phyloP scores from a whole-genome alignment of 495 filamentous ascomycete species.

The Neurospora hispaniola region DNA sequence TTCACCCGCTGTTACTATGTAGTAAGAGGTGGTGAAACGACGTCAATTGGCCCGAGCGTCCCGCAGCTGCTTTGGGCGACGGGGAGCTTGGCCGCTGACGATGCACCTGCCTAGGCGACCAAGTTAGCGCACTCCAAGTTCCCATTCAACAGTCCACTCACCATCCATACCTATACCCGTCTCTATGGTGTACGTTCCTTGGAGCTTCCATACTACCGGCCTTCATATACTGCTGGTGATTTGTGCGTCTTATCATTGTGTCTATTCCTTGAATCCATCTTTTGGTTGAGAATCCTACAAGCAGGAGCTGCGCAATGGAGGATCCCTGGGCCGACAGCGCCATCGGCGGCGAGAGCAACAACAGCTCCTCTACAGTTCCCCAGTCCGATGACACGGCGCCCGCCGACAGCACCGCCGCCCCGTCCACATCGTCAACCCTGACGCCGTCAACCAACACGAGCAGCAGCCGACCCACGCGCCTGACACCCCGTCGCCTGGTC shows the following conservation, averaged over 20 bases:
- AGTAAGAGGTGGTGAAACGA: background rate
- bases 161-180: background rate
- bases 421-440: conserved; percentile 11
- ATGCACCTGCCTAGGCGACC: background rate
- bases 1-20: background rate
- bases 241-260: background rate
- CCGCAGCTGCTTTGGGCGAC: background rate
- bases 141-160: background rate
- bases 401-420: background rate
- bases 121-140: background rate
- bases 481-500: conserved; percentile 60
- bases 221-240: background rate
- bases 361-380: background rate
- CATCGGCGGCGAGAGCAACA: conserved; percentile 6
- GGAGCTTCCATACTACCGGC: background rate
- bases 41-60: background rate
- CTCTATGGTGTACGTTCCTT: background rate
- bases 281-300: background rate
- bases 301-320: conserved; percentile 17
- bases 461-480: conserved; percentile 19
- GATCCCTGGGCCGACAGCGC: conserved; percentile 29
- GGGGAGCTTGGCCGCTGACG: background rate
- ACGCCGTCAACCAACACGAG: conserved; percentile 34
- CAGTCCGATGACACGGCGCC: conserved; percentile 1
- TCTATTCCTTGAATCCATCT: background rate